Base-by-base conservation (phyloP, 2,329 filamentous ascomycete species). In the Magnaporthiopsis rhizophila region DNA sequence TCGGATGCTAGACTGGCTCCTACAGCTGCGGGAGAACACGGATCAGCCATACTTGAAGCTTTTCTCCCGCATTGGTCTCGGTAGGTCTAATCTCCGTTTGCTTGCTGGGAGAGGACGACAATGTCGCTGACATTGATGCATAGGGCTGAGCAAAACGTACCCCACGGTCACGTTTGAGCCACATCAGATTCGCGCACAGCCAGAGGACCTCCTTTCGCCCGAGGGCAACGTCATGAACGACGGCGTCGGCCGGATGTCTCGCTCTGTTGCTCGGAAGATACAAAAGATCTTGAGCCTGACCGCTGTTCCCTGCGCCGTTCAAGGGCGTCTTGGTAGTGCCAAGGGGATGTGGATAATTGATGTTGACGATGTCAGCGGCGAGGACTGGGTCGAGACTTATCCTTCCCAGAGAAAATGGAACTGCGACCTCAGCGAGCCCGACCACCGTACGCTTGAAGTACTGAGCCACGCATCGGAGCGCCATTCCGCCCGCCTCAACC, bases 261-360 rank as follows among this genome's bases (percentile, higher is more conserved):
- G 79, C 4, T 81, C 77, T 1, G 80, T 90, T 2, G 86, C 85
- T 0, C 71, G 74, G 1, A 76, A 77, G 58, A 79, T 92, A 6
- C 79, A 82, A 32, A 71, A 78, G 0, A 66, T 67, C 0, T 77
- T 89, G 11, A 82, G 81, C 0, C 73, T 88, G 0, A 68, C 72
- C 0, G 79, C 83, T n/a, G 72, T 84, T 0, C 89, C 89, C 0
- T 83, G 84, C 45, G 87, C 82, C 0, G 86, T 88, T 59, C 90
- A 94, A 72, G 89, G 79, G 1, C 83, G 91, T 0, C 83, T 93
- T 50, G 88, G 86, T 12, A 85, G 88, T 24, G 88, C 88, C 0
- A 94, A 94, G 72, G 91, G 90, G 0, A 79, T 93, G 68, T 93
- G 89, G 90, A 80, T 89, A 60, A 74, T 88, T 6, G 86, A 89